Conservation (phyloP, 2,329 filamentous ascomycete species). For the Xylaria sp. region DNA sequence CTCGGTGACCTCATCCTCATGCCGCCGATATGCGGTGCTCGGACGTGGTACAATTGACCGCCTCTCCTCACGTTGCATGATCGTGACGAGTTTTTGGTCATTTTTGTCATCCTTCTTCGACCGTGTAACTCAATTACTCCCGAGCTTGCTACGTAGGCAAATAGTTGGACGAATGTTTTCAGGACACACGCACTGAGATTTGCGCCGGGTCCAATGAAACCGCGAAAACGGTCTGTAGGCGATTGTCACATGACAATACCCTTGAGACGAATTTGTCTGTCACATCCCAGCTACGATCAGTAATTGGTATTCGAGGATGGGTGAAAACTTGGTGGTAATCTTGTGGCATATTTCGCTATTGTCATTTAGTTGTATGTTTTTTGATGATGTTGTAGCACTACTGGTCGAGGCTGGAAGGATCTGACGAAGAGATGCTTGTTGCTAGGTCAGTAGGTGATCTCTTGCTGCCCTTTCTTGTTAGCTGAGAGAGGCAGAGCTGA, state of each 20-base stretch:
- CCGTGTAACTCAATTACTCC: constrained; percentile 3
- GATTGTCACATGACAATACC: constrained; percentile 35
- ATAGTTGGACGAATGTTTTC: constrained; percentile 11
- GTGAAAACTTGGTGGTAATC: constrained; percentile 5
- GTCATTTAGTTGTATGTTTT: constrained; percentile 4
- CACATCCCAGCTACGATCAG: constrained; percentile 1
- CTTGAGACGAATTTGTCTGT: constrained; percentile 5
- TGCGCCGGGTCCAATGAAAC: constrained; percentile 20
- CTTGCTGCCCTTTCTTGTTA: too few relatives aligned
- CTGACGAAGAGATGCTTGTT: constrained; percentile 10
- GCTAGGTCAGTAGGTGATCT: too few relatives aligned
- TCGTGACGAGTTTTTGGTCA: constrained; percentile 9
- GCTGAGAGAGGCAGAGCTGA: constrained; percentile 6
- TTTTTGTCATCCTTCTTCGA: background rate
- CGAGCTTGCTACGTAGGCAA: background rate
- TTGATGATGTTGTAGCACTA: background rate
- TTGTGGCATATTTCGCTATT: background rate
- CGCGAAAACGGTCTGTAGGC: constrained; percentile 20
- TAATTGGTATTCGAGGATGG: constrained; percentile 15
- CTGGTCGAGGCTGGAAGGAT: constrained; percentile 19
- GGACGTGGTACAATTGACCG: constrained; percentile 24
- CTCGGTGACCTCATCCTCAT: constrained; percentile 3
- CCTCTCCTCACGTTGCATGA: constrained; percentile 13
- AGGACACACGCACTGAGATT: background rate
- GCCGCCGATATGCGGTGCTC: constrained; percentile 18